These are phyloP conservation scores for Nigrospora osmanthi DNA, from an alignment of 2,329 filamentous ascomycete species.

Conservation along the genomic window DNA sequence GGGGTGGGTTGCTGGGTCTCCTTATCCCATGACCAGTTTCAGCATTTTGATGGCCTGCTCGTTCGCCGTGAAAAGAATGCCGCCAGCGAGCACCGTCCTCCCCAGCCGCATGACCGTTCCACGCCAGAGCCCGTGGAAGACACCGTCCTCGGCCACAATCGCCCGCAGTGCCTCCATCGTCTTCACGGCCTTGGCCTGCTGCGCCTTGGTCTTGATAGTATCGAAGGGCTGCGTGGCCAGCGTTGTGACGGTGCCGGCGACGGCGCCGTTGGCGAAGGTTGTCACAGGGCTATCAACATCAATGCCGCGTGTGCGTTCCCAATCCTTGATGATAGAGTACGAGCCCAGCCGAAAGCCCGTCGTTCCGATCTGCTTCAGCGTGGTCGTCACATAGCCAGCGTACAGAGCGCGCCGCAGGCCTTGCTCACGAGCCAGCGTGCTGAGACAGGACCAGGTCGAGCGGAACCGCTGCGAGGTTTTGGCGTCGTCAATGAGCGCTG, in stretches of 20 bases:
- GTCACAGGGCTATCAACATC: constrained; percentile 20
- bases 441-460: constrained; percentile 41
- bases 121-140: constrained; percentile 50
- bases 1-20: too few relatives aligned
- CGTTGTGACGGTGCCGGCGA: constrained; percentile 29
- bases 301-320: constrained; percentile 13
- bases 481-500: constrained; percentile 54
- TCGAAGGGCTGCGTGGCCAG: constrained; percentile 53
- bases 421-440: constrained; percentile 38
- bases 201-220: constrained; percentile 52
- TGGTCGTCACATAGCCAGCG: constrained; percentile 51
- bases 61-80: constrained; percentile 23
- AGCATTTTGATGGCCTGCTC: constrained; percentile 20
- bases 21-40: constrained; percentile 6
- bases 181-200: constrained; percentile 45
- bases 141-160: constrained; percentile 46
- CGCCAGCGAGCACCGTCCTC: constrained; percentile 41
- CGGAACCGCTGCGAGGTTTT: constrained; percentile 29
- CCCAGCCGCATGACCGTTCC: constrained; percentile 58
- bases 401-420: constrained; percentile 47
- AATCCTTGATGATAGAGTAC: constrained; percentile 56
- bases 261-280: constrained; percentile 31
- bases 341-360: constrained; percentile 55
- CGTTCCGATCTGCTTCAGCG: constrained; percentile 53
- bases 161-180: constrained; percentile 44